Base-by-base conservation (phyloP, 306 rosid genomes). In the Glycyrrhiza uralensis region DNA sequence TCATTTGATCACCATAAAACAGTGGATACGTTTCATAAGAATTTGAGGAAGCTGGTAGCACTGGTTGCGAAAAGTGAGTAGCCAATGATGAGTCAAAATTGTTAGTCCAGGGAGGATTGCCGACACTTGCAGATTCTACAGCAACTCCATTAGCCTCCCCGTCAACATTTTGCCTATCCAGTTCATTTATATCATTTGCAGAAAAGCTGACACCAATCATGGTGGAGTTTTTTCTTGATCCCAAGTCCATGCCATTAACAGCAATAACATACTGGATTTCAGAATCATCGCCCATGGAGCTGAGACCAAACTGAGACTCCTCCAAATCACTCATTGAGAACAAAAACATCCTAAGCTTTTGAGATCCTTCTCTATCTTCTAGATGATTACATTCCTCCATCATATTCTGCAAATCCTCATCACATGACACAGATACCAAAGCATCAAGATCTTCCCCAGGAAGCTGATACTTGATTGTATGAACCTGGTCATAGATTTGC, bases 401-500 rank as follows among this genome's bases (percentile, higher is more conserved):
- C 97, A 91, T 91, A 66, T 91, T 91, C 79, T 80, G 90, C 67
- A 91, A 51, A 77, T 91, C 97, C 77, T 91, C 97, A 74, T 91
- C 97, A 76, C 77, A 86, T 20, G 94, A 83, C 59, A 90, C 92
- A 12, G 97, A 88, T 58, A 91, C 92, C 67, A 91, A 84, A 29
- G 97, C 95, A 91, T 91, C 97, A 14, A 91, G 94, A 81, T 91
- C 94, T 82, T 91, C 95, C 28, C 94, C 97, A 0, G 94, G 97
- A 65, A 88, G 92, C 85, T 91, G 97, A 82, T 91, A 91, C 72
- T 88, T 91, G 49, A 91, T 72, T 32, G 84, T 47, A 46, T 78
- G 83, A 65, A 84, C 81, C 81, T 83, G 81, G 30, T 69, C 82
- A 64, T 86, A 86, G 69, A 91, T 78, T 59, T 80, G 17, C 60